Conservation (phyloP, 1,284 basidiomycete species). For the Puccinia triticina region DNA sequence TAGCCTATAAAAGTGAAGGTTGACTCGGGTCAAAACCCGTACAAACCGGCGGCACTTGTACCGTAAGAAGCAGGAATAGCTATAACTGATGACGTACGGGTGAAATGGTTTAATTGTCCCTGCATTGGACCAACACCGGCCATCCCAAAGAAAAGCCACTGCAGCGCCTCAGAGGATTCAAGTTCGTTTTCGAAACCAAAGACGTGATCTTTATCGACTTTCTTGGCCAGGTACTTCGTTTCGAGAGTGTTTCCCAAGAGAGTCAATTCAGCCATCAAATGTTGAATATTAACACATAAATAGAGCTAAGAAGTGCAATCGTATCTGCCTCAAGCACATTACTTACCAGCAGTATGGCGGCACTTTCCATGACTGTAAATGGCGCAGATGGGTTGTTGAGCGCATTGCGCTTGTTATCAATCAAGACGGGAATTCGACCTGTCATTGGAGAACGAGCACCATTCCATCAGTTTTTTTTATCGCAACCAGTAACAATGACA, state of each 20-base stretch:
- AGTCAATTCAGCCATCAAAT: not conserved
- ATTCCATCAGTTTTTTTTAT: conserved; percentile 10
- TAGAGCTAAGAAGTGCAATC: too few species aligned
- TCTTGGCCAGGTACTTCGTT: conserved; percentile 36
- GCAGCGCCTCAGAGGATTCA: conserved; percentile 41
- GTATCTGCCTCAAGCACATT: not conserved
- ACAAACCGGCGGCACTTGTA: not conserved
- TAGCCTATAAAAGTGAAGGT: conserved; percentile 52
- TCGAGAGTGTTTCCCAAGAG: not conserved
- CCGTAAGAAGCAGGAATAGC: not conserved
- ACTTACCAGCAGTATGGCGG: conserved; percentile 53
- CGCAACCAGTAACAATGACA: too few species aligned
- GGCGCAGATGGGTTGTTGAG: conserved; percentile 50
- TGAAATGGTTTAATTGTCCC: conserved; percentile 52
- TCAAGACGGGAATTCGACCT: conserved; percentile 16
- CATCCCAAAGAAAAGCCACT: conserved; percentile 51
- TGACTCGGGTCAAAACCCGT: not conserved
- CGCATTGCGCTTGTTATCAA: conserved; percentile 47
- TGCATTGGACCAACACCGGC: conserved; percentile 49
- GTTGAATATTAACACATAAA: not conserved
- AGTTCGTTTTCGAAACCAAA: conserved; percentile 49
- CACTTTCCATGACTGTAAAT: conserved; percentile 53
- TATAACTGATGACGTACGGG: conserved; percentile 44
- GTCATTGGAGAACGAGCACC: not conserved
- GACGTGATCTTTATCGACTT: conserved; percentile 53